Evolutionary conservation across 441 rosid species (phyloP).

Genomic region (Flueggea neowawraea): DNA sequence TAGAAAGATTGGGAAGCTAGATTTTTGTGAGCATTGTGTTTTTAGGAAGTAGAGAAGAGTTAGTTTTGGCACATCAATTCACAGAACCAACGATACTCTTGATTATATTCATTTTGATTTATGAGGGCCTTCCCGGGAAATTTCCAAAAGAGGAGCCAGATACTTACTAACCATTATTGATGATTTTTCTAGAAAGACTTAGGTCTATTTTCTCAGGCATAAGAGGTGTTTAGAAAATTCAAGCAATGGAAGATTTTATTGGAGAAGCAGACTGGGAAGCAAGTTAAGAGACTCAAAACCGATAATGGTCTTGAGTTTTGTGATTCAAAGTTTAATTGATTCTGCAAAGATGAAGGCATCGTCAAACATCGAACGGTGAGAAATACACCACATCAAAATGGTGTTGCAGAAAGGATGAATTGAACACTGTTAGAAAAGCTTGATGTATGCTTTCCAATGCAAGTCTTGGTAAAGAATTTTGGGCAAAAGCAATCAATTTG

Average conservation of each 20-base stretch:
- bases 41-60: neutral
- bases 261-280: too few species aligned
- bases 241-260: too few species aligned
- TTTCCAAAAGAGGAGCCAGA: too few species aligned
- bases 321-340: neutral
- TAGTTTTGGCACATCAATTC: slow-evolving; percentile 7
- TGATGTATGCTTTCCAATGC: neutral
- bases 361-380: too few species aligned
- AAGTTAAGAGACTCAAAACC: neutral
- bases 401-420: too few species aligned
- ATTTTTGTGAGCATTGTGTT: too few species aligned
- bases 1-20: neutral
- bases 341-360: too few species aligned
- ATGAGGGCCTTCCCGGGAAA: neutral
- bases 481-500: neutral
- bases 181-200: too few species aligned
- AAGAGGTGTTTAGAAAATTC: neutral
- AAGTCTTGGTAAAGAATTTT: neutral
- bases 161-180: too few species aligned
- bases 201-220: neutral
- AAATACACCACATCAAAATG: too few species aligned
- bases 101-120: neutral
- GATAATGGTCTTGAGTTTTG: neutral
- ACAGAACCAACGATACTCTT: too few species aligned
- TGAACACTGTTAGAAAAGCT: neutral